A percentile compares a stretch with the other conserved stretches of the same genome.
phyloP scores from a whole-genome alignment of 2,329 filamentous ascomycete genomes.

The Hymenoscyphus occultus region DNA sequence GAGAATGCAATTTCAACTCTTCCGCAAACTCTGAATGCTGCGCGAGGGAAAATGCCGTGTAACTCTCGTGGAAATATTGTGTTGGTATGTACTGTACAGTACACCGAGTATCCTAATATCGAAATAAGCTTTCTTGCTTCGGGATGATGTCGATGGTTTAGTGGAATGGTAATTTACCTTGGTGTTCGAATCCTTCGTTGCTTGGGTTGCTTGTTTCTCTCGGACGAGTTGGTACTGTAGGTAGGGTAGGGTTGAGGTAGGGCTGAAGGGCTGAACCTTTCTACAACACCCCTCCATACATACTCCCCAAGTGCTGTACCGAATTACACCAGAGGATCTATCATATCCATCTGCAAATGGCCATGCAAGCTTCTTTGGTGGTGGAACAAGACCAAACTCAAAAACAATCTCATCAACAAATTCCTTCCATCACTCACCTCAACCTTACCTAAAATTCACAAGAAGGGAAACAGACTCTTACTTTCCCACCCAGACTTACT shows the following conservation, averaged over 20 bases:
- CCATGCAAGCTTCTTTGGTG: too few species aligned
- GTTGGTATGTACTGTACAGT: not conserved
- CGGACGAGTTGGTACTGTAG: not conserved
- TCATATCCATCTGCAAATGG: too few species aligned
- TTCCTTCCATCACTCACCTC: too few species aligned
- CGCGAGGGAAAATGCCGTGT: not conserved
- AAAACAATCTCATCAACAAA: too few species aligned
- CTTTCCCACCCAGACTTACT: too few species aligned
- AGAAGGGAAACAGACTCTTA: too few species aligned
- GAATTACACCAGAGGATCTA: too few species aligned
- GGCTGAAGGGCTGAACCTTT: not conserved
- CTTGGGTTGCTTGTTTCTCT: not conserved
- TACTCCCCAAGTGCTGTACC: too few species aligned
- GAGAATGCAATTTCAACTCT: constrained; percentile 2
- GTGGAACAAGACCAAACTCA: too few species aligned
- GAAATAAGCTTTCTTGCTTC: not conserved
- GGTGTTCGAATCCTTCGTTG: not conserved
- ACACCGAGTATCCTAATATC: not conserved
- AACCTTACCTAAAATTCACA: too few species aligned
- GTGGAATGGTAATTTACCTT: not conserved
- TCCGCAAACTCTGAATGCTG: not conserved
- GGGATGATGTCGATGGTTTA: not conserved
- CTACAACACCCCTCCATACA: too few species aligned
- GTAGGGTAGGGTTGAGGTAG: not conserved
- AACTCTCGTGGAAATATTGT: not conserved